Base-by-base conservation (phyloP, 495 filamentous ascomycete genomes). In the Tuber borchii region DNA sequence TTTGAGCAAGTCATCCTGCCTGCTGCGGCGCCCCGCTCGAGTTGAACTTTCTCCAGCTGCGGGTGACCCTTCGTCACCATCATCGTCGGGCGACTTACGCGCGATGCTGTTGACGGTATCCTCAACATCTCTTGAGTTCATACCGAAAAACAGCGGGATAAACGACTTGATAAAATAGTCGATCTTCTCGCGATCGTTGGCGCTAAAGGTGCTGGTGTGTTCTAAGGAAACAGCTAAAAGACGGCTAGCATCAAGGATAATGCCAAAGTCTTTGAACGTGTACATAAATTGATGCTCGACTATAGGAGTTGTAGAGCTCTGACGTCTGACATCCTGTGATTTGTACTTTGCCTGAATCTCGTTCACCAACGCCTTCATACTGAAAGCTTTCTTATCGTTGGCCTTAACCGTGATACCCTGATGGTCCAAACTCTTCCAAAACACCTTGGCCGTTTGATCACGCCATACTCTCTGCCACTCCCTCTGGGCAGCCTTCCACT, bases 381-480 rank as follows among this genome's bases (percentile, higher is more conserved):
- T 89, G 73, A 97, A 94, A 73, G 93, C 90, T 70, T 93, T 93
- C 86, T 97, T 97, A 85, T 98, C 95, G 16, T 87, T 88, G 44
- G 87, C 86, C 84, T 94, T 97, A 78, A 91, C 90, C 48, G 91
- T 90, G 76, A 97, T 93, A 19, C 93, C 92, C 87, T 97, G 95
- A 81, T 98, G 96, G 77, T 99, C 96, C 71, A 99, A 88, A 84
- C 93, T 97, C 85, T 91, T 93, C 86, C 94, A 94, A 84, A 97
- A 97, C 83, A 94, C 93, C 76, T 90, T 88, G 77, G 94, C 90
- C 68, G 94, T 97, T 84, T 97, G 95, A 74, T 91, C 90, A 74
- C 94, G 93, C 96, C 96, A 99, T 37, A 98, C 93, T 83, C 97
- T 98, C 84, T 98, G 93, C 96, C 96, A 99, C 82, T 98, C 96